Evolutionary conservation across 1,139 yeast genomes (phyloP).

Genomic region (Yamadazyma friedrichii): DNA sequence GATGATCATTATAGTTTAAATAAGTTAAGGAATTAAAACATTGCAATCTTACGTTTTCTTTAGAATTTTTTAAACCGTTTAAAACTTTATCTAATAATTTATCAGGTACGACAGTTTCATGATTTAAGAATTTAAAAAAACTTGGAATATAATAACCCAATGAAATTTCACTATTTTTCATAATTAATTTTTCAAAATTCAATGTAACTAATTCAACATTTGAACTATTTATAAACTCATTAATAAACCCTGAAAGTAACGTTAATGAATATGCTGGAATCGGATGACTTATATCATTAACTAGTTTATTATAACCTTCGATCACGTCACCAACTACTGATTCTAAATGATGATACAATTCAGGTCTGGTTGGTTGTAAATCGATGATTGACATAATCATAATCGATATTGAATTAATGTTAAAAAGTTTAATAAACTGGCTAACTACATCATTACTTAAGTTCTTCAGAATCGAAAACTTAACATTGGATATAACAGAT

Average conservation of each 20-base stretch:
- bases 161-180: constrained; percentile 79
- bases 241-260: constrained; percentile 11
- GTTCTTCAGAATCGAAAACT: constrained; percentile 22
- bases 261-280: constrained; percentile 10
- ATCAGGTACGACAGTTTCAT: background rate
- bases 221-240: constrained; percentile 8
- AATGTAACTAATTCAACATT: constrained; percentile 1
- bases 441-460: constrained; percentile 17
- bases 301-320: constrained; percentile 9
- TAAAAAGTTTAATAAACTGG: constrained; percentile 9
- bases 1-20: constrained; percentile 20
- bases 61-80: constrained; percentile 68
- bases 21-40: constrained; percentile 44
- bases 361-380: constrained; percentile 41
- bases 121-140: constrained; percentile 36
- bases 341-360: constrained; percentile 26
- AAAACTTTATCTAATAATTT: constrained; percentile 55
- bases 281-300: constrained; percentile 6
- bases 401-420: constrained; percentile 32
- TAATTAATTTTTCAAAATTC: constrained; percentile 54
- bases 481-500: constrained; percentile 41
- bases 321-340: constrained; percentile 16
- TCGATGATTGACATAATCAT: constrained; percentile 38
- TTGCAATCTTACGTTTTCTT: constrained; percentile 57
- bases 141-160: constrained; percentile 53